Percentiles rank a stretch among this genome's conserved stretches.
phyloP scores from a whole-genome alignment of 306 rosid species.

The Fagus crenata region DNA sequence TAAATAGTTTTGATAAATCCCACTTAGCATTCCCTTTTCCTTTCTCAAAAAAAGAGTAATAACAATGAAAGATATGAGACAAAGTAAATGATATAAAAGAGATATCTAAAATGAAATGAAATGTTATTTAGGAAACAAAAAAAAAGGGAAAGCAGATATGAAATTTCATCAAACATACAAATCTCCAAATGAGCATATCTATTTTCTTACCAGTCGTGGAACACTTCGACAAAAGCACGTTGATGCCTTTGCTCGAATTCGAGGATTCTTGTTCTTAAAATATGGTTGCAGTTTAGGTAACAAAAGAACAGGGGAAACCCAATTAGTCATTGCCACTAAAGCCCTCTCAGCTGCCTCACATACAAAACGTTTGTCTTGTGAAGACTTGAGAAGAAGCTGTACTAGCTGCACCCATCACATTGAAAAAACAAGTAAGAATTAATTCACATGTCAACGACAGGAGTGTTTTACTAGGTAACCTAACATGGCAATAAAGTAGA shows the following conservation, averaged over 20 bases:
- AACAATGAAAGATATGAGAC: background rate
- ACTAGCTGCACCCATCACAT: slow-evolving; percentile 60
- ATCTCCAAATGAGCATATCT: slow-evolving; percentile 18
- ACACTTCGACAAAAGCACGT: slow-evolving; percentile 87
- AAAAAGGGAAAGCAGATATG: slow-evolving; percentile 1
- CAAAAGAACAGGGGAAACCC: slow-evolving; percentile 71
- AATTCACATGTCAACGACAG: slow-evolving; percentile 13
- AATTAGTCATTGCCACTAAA: slow-evolving; percentile 75
- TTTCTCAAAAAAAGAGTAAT: background rate
- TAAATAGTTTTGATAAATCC: slow-evolving; percentile 8
- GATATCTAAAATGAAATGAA: background rate
- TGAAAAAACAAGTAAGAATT: slow-evolving; percentile 13
- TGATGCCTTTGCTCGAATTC: slow-evolving; percentile 94
- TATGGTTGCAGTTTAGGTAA: slow-evolving; percentile 86
- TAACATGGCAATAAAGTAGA: slow-evolving; percentile 15
- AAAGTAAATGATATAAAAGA: background rate
- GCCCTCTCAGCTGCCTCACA: slow-evolving; percentile 98
- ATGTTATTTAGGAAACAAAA: background rate
- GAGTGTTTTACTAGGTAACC: slow-evolving; percentile 13
- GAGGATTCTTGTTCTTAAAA: slow-evolving; percentile 83
- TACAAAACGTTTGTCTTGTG: slow-evolving; percentile 96
- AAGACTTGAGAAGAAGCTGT: slow-evolving; percentile 97
- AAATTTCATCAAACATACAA: background rate
- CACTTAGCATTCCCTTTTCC: background rate
- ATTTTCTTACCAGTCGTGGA: slow-evolving; percentile 67